Evolutionary conservation across 768 basidiomycete species (phyloP), one percentile per base, ranked within the genome.

Genomic region (Phylloporus arenicola): DNA sequence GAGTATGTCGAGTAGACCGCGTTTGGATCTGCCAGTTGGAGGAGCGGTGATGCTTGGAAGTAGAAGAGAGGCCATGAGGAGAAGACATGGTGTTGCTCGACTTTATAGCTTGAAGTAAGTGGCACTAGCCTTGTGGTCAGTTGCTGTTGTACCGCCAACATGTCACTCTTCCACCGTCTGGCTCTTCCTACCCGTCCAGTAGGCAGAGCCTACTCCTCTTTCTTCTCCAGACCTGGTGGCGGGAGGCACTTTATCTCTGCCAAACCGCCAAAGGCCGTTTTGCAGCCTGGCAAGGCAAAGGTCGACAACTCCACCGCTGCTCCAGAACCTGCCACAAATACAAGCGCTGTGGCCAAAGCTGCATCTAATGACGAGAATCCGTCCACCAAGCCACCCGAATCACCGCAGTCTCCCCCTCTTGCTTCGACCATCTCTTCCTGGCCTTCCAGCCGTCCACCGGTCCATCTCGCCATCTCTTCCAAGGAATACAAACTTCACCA

Each of bases 401-500:
- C 56, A n/a, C 45, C 64, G 34, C 56, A 61, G 27, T 50, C 60
- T 20, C 45, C 63, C 16, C 34, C 52, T 47, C 47, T 52, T 11
- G n/a, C 61, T 27, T 48, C 52, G 4, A 42, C 51, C 16, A 31
- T 51, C 24, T 52, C 53, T 31, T 43, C 52, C 45, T 29, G 56
- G 42, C 17, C 52, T 39, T 34, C 43, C 11, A 45, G 39, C 31
- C 47, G 17, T 24, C 38, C 41, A 57, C 72, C 52, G 40, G 49
- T 70, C 11, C 84, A 88, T 56, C 84, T 83, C 1, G 57, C 76
- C 22, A 59, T 90, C 48, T 80, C 75, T 47, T 63, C 83, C 11
- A 80, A 83, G 54, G 86, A 87, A 57, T 82, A 86, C 68, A 86
- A 83, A 61, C 76, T 90, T 11, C 88, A 91, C 63, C 85, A 87